Conservation (phyloP, 148 eudicot genomes). For the Fagopyrum esculentum region DNA sequence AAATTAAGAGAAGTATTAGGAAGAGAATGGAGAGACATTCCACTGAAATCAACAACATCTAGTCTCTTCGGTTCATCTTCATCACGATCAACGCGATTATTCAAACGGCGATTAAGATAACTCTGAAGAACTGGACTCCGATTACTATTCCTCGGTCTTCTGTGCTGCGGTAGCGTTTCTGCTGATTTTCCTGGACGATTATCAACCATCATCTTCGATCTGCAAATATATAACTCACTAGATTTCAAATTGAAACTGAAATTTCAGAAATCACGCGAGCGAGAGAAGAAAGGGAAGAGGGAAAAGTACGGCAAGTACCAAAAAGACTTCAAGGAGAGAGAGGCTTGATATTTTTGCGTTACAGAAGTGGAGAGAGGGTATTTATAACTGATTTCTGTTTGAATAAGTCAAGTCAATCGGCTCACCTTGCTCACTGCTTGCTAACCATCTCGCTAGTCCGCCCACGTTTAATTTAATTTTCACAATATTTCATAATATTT, state of each 20-base stretch:
- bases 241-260: background rate
- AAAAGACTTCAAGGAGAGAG: slow-evolving; percentile 3
- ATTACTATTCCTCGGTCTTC: slow-evolving; percentile 1
- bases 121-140: background rate
- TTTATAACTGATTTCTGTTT: background rate
- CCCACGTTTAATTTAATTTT: background rate
- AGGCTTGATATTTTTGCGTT: background rate
- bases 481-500: background rate
- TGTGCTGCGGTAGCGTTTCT: background rate
- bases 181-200: background rate
- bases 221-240: background rate
- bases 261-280: background rate
- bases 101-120: background rate
- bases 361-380: background rate
- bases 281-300: background rate
- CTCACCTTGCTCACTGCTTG: background rate
- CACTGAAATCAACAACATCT: slow-evolving; percentile 56
- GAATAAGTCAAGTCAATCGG: background rate
- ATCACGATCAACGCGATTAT: background rate
- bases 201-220: background rate
- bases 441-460: background rate
- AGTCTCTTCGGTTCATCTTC: slow-evolving; percentile 18
- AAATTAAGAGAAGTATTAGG: slow-evolving; percentile 49
- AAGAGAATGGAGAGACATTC: slow-evolving; percentile 40
- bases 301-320: slow-evolving; percentile 1